phyloP scores from a whole-genome alignment of 2,329 filamentous ascomycete genomes.

The Leptographium lundbergii region DNA sequence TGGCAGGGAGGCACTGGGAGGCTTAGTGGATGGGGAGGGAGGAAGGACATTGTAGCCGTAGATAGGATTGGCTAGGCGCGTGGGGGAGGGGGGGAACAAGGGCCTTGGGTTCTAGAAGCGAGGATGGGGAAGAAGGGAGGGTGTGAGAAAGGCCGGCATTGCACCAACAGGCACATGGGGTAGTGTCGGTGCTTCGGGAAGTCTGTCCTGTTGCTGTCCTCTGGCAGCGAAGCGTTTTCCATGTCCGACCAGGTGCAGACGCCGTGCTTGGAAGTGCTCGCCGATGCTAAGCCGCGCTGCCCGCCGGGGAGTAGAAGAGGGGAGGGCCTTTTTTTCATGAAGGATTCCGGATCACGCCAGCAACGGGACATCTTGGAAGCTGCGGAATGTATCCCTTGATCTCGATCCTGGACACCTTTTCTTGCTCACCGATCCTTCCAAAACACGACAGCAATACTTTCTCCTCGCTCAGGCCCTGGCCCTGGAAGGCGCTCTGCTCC shows the following conservation, averaged over 20 bases:
- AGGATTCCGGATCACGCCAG: background rate
- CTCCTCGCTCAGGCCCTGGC: background rate
- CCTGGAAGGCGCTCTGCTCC: background rate
- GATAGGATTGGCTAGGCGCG: background rate
- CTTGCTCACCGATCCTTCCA: background rate
- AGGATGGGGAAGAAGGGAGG: background rate
- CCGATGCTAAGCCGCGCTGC: background rate
- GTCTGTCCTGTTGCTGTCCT: background rate
- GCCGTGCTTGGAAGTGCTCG: background rate
- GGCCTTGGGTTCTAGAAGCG: background rate
- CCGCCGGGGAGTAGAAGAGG: background rate
- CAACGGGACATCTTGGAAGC: background rate
- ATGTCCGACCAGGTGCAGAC: background rate
- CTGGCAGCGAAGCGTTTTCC: background rate
- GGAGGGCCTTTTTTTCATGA: background rate
- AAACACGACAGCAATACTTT: background rate
- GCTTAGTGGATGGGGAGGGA: background rate
- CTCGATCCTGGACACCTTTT: background rate
- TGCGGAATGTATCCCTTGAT: background rate
- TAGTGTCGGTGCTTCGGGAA: background rate
- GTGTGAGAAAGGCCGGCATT: background rate
- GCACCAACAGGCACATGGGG: background rate
- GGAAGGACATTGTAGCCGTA: background rate
- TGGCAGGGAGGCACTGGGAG: background rate
- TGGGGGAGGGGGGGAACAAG: background rate